phyloP scores from a whole-genome alignment of 2,329 filamentous ascomycete genomes.

The Verticillium dahliae region DNA sequence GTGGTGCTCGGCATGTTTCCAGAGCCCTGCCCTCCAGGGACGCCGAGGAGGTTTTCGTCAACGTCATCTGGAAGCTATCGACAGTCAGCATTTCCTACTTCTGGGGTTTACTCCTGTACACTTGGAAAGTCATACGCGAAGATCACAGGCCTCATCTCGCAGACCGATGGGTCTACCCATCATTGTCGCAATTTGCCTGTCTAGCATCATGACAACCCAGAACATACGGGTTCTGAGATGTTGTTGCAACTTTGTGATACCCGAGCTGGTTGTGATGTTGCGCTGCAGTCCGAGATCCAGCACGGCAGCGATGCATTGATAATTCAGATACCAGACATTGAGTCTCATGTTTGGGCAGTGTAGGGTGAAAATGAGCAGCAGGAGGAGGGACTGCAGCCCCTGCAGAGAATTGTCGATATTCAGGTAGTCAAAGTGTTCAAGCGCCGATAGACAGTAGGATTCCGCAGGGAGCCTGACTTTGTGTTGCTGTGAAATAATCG shows the following conservation, averaged over 20 bases:
- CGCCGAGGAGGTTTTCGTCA: slow-evolving; percentile 13
- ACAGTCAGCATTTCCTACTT: slow-evolving; percentile 10
- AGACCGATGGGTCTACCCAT: slow-evolving; percentile 50
- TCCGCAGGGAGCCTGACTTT: slow-evolving; percentile 38
- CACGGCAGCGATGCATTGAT: slow-evolving; percentile 44
- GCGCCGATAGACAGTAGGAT: slow-evolving; percentile 40
- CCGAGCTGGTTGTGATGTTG: slow-evolving; percentile 33
- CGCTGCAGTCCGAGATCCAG: slow-evolving; percentile 46
- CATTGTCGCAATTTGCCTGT: slow-evolving; percentile 45
- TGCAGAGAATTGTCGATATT: slow-evolving; percentile 40
- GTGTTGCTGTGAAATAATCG: slow-evolving; percentile 33
- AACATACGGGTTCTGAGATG: slow-evolving; percentile 50
- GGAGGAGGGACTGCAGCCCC: slow-evolving; percentile 40
- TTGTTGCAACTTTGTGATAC: slow-evolving; percentile 39
- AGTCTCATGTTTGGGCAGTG: slow-evolving; percentile 40
- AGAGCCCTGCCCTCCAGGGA: too few species aligned
- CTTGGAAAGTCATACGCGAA: slow-evolving; percentile 18
- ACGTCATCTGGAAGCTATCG: slow-evolving; percentile 21
- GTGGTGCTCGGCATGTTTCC: background rate
- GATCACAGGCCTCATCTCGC: slow-evolving; percentile 47
- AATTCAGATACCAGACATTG: slow-evolving; percentile 49
- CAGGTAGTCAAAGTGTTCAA: slow-evolving; percentile 37
- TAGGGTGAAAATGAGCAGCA: slow-evolving; percentile 41
- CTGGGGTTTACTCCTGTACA: too few species aligned
- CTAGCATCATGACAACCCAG: slow-evolving; percentile 46